Base-by-base conservation (phyloP, 306 rosid species). In the Prunus dulcis region DNA sequence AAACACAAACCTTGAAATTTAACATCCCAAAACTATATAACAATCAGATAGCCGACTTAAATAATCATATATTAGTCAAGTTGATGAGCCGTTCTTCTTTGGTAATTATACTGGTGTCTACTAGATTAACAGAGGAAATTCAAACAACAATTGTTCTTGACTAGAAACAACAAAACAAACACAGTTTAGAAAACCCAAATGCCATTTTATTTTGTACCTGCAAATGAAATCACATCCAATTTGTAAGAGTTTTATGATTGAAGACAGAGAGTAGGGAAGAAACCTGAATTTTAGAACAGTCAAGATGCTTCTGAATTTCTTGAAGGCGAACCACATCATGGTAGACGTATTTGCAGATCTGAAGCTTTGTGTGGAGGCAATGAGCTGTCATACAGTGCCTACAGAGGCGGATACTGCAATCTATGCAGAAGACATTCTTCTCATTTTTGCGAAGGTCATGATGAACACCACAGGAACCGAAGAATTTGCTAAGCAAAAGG, bases 211-310 rank as follows among this genome's bases (percentile, higher is more conserved):
- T 20, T 53, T 34, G 20, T 32, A 53, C 58, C 52, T 20, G 22
- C n/a, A 34, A 55, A 12, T 55, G 23, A 77, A 49, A 52, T 71
- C 74, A 64, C 62, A 72, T 69, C 64, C 56, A 28, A 72, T 63
- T 47, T 50, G 28, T 17, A 57, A 12, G 28, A 55, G 28, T 60
- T 20, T 22, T 28, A 76, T 61, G 50, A 51, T 50, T 83, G 63
- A 72, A 73, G 72, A 45, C 11, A 60, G 58, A 30, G 62, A 81
- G 23, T 4, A 28, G 19, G 22, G 19, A 41, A 15, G 25, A 20
- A 56, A 95, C 99, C 99, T 95, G 99, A 84, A 95, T 91, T 78
- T 83, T 86, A 23, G 92, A 85, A 87, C 98, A 92, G 80, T 95
- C 93, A 45, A 91, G 90, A 74, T 79, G 82, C 75, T 95, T 88